These are phyloP conservation scores for Elaeagnus macrophylla DNA, from an alignment of 306 rosid genomes.

Conservation along the genomic window DNA sequence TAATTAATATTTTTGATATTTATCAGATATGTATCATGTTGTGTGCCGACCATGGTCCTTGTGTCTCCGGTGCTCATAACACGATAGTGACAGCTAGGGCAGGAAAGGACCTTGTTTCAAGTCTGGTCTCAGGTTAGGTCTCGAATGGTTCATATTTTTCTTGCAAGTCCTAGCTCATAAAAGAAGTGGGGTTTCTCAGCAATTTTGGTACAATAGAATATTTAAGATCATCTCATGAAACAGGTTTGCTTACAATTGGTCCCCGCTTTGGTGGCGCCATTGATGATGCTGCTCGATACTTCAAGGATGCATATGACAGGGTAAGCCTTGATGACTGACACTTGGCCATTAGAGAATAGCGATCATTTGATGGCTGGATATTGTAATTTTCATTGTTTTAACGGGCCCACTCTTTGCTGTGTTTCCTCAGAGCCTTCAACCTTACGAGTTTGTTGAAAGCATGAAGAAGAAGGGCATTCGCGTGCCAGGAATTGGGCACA, in stretches of 20 bases:
- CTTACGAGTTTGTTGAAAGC: constrained; percentile 87
- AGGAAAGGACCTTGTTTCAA: constrained; percentile 94
- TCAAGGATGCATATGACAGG: constrained; percentile 93
- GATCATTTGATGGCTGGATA: not conserved
- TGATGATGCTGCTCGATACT: constrained; percentile 98
- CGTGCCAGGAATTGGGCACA: constrained; percentile 99
- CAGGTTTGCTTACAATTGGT: constrained; percentile 98
- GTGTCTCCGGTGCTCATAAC: constrained; percentile 98
- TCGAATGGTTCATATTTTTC: constrained; percentile 8
- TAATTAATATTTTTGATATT: constrained; percentile 24
- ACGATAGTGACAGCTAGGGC: constrained; percentile 97
- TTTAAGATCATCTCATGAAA: constrained; percentile 32
- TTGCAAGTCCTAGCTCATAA: not conserved
- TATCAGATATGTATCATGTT: constrained; percentile 88
- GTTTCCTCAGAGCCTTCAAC: constrained; percentile 61
- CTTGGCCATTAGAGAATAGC: constrained; percentile 4
- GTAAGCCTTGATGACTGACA: constrained; percentile 35
- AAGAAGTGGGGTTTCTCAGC: constrained; percentile 7
- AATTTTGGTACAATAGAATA: constrained; percentile 8
- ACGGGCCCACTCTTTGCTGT: constrained; percentile 14
- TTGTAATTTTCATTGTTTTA: constrained; percentile 2
- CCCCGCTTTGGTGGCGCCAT: constrained; percentile 99
- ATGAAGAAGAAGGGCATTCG: constrained; percentile 99
- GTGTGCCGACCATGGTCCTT: constrained; percentile 99
- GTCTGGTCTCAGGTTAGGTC: constrained; percentile 82